Percentiles rank a stretch among this genome's conserved stretches.
phyloP scores from a whole-genome alignment of 108 stramenopile species.

The Pelagomonas calceolata region DNA sequence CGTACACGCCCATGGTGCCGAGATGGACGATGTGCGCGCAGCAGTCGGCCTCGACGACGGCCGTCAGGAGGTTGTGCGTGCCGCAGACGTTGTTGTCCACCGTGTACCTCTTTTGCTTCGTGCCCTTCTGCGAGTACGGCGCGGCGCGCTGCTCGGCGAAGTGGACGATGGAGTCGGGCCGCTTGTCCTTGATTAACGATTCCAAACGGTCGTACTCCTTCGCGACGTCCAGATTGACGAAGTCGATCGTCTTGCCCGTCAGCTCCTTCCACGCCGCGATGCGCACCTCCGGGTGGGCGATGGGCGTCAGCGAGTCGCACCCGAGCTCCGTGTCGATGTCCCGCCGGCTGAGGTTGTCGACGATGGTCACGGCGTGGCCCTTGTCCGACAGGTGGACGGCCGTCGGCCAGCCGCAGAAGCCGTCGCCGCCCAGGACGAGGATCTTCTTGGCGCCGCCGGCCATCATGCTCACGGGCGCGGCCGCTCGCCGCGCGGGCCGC shows the following conservation, averaged over 20 bases:
- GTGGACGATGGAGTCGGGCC: slow-evolving; percentile 90
- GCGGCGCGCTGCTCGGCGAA: slow-evolving; percentile 97
- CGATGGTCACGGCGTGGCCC: slow-evolving; percentile 79
- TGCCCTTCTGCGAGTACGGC: slow-evolving; percentile 88
- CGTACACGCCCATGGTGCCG: slow-evolving; percentile 98
- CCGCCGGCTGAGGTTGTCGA: slow-evolving; percentile 81
- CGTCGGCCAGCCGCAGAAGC: slow-evolving; percentile 97
- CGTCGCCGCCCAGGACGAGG: slow-evolving; percentile 81
- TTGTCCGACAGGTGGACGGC: slow-evolving; percentile 74
- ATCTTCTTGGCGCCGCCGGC: slow-evolving; percentile 61
- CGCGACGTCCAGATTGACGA: slow-evolving; percentile 81
- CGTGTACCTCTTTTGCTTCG: slow-evolving; percentile 89
- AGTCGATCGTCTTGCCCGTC: slow-evolving; percentile 74
- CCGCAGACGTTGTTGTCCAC: slow-evolving; percentile 92
- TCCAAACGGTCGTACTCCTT: slow-evolving; percentile 87
- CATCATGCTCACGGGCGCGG: too few species aligned
- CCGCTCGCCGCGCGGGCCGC: too few species aligned
- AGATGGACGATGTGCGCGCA: slow-evolving; percentile 95
- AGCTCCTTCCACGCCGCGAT: slow-evolving; percentile 85
- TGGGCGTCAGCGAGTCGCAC: slow-evolving; percentile 87
- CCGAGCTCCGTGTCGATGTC: slow-evolving; percentile 83
- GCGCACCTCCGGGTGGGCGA: slow-evolving; percentile 54
- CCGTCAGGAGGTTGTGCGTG: slow-evolving; percentile 90
- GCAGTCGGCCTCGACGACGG: slow-evolving; percentile 80
- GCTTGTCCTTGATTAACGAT: slow-evolving; percentile 74